phyloP scores from a whole-genome alignment of 225 moss, liverwort and hornwort genomes.

The Pleurozium schreberi region DNA sequence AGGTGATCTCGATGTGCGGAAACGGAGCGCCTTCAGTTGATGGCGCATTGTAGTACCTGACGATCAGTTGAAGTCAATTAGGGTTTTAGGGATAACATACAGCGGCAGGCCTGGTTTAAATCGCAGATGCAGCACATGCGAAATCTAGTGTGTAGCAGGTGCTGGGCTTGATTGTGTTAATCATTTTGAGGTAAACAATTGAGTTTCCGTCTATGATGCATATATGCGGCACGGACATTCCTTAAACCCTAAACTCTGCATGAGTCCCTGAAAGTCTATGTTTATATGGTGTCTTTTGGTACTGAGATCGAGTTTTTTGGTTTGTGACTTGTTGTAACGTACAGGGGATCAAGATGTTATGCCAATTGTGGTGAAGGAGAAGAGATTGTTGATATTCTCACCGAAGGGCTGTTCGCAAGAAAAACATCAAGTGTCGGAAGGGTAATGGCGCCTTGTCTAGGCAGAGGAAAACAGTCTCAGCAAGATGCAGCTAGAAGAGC shows the following conservation, averaged over 20 bases:
- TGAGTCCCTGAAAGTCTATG: too few species aligned
- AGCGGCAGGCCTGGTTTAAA: not conserved
- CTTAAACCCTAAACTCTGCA: conserved; percentile 6
- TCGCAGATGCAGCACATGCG: not conserved
- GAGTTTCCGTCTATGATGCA: not conserved
- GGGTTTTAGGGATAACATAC: not conserved
- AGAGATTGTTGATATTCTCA: conserved; percentile 17
- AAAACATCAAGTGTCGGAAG: conserved; percentile 21
- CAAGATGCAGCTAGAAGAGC: conserved; percentile 9
- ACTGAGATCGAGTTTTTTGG: not conserved
- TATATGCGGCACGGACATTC: not conserved
- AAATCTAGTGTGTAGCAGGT: not conserved
- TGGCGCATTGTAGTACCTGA: not conserved
- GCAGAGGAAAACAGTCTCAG: conserved; percentile 11
- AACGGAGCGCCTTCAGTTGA: not conserved
- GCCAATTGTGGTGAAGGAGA: not conserved
- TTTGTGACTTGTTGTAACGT: not conserved
- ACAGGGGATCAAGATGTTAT: not conserved
- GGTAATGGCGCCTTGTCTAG: conserved; percentile 18
- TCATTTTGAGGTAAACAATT: not conserved
- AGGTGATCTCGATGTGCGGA: not conserved
- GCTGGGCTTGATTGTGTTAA: not conserved
- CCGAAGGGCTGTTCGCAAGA: conserved; percentile 15
- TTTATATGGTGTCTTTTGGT: not conserved
- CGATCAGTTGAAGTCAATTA: not conserved